Evolutionary conservation across 257 asterid species (phyloP), one percentile per base, ranked within the genome.

Genomic region (Coffea eugenioides): DNA sequence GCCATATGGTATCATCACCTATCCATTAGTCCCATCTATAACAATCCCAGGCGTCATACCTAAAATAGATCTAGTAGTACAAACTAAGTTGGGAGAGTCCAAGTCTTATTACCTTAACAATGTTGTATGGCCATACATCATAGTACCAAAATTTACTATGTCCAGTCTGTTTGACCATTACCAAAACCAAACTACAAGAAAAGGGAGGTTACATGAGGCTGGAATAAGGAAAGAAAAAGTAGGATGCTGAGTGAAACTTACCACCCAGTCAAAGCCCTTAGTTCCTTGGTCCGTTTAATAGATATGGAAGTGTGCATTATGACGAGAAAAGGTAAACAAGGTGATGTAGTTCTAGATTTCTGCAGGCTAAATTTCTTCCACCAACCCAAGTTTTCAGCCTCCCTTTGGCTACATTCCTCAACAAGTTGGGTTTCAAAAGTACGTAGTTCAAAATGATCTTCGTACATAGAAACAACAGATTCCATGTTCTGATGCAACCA

Each of bases 401-500:
- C 84, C 21, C 52, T 76, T 67, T 85, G 79, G 64, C 82, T 80
- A 56, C 88, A 76, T 75, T 80, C 87, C 84, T 88, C 89, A 77
- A 90, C 59, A 69, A 82, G 75, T 78, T 83, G 89, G 64, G 87
- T 85, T 77, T 88, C 84, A 83, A 95, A 89, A 79, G 94, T 90
- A 81, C 86, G 82, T 76, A 95, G 89, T 76, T 92, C 98, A 86
- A 95, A 95, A 83, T 86, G 92, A 75, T 95, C 99, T 81, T 95
- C 99, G 46, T 90, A 95, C 99, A 95, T 95, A 25, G 96, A 95
- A 70, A 87, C 96, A 83, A 95, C 92, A 46, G 97, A 96, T 59
- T 87, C 94, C 97, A 93, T 89, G 89, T 95, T 95, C 83, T 91
- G 97, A 85, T 90, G 97, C 87, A 93, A 78, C 99, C 98, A 95